Conservation (phyloP, 257 asterid genomes). For the Lycium barbarum region DNA sequence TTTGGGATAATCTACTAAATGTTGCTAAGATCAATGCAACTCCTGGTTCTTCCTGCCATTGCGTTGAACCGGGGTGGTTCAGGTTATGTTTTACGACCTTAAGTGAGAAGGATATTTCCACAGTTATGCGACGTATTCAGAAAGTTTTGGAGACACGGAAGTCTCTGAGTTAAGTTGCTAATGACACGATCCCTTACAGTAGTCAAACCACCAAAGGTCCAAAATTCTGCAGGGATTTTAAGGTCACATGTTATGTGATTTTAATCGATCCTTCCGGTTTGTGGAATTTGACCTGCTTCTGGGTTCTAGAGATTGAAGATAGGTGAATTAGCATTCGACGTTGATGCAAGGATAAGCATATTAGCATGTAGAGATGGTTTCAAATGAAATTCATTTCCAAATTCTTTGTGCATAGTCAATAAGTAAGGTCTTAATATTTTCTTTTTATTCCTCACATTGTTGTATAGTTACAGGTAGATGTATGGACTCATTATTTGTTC, state of each 20-base stretch:
- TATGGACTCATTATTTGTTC: conserved; percentile 12
- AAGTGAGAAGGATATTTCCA: conserved; percentile 49
- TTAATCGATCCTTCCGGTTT: background rate
- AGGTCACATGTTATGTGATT: background rate
- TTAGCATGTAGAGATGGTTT: conserved; percentile 21
- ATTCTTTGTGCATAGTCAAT: conserved; percentile 24
- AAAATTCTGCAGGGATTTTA: conserved; percentile 1
- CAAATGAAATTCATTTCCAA: conserved; percentile 30
- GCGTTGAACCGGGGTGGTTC: conserved; percentile 76
- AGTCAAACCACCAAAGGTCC: conserved; percentile 11
- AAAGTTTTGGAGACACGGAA: conserved; percentile 48
- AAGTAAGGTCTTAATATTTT: background rate
- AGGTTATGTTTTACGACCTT: conserved; percentile 55
- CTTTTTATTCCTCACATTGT: conserved; percentile 12
- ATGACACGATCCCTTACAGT: conserved; percentile 12
- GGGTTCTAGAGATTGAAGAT: background rate
- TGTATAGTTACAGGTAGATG: conserved; percentile 23
- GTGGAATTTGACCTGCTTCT: conserved; percentile 20
- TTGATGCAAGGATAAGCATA: conserved; percentile 20
- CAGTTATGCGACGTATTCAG: conserved; percentile 52
- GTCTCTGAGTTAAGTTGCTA: conserved; percentile 41
- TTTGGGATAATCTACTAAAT: conserved; percentile 59
- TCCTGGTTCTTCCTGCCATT: conserved; percentile 70
- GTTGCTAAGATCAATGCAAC: conserved; percentile 55
- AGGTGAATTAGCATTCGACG: conserved; percentile 4